phyloP scores from a whole-genome alignment of 306 rosid species.

The Prosopis cineraria region DNA sequence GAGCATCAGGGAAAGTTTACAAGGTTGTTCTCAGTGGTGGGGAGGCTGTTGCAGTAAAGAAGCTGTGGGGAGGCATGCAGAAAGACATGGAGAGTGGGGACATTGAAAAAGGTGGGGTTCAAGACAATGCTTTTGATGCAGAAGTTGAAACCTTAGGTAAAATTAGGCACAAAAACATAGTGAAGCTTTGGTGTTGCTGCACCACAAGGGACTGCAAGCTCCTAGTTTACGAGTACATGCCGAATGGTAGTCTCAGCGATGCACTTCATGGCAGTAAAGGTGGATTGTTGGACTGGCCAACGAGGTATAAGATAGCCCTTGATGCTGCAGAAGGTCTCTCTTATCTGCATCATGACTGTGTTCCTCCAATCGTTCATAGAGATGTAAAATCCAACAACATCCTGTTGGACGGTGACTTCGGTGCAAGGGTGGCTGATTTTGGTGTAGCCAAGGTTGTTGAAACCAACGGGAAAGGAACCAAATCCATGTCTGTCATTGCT shows the following conservation, averaged over 20 bases:
- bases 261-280: slow-evolving; percentile 80
- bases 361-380: slow-evolving; percentile 90
- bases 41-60: slow-evolving; percentile 82
- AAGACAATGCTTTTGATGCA: slow-evolving; percentile 71
- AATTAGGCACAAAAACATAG: slow-evolving; percentile 95
- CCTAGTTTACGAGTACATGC: slow-evolving; percentile 95
- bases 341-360: slow-evolving; percentile 93
- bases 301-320: slow-evolving; percentile 77
- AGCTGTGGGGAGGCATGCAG: slow-evolving; percentile 58
- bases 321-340: slow-evolving; percentile 97
- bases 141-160: slow-evolving; percentile 88
- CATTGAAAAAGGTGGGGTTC: slow-evolving; percentile 57
- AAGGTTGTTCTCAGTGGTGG: slow-evolving; percentile 76
- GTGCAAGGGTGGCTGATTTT: slow-evolving; percentile 92
- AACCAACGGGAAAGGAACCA: slow-evolving; percentile 52
- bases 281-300: slow-evolving; percentile 89
- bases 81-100: slow-evolving; percentile 50
- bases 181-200: slow-evolving; percentile 95
- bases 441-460: slow-evolving; percentile 88
- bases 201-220: slow-evolving; percentile 81
- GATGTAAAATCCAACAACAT: slow-evolving; percentile 92
- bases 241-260: slow-evolving; percentile 92
- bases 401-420: slow-evolving; percentile 78
- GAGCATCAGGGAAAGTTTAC: slow-evolving; percentile 89
- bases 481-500: slow-evolving; percentile 86